A percentile compares a stretch with the other conserved stretches of the same genome.
Evolutionary conservation across 805 yeast species (phyloP).

Genomic region (Teunomyces pallodes): DNA sequence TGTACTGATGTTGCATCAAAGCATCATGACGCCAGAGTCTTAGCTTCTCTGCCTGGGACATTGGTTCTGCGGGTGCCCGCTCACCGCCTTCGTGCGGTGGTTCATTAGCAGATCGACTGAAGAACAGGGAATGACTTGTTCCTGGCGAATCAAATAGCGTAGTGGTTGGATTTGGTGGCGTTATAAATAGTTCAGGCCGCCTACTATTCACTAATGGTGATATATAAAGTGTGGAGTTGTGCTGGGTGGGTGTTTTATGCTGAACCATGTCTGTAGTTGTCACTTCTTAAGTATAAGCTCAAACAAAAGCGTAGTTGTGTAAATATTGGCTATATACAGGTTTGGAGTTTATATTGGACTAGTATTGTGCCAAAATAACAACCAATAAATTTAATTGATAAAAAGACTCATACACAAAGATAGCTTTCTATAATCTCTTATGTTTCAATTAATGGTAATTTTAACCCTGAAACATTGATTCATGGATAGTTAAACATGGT

Average conservation of each 20-base stretch:
- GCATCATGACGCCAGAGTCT: conserved; percentile 95
- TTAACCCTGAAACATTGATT: too few relatives aligned
- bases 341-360: background rate
- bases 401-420: too few relatives aligned
- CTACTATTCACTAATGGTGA: conserved; percentile 59
- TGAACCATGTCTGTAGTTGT: conserved; percentile 8
- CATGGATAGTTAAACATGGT: too few relatives aligned
- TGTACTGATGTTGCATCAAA: conserved; percentile 83
- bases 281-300: background rate
- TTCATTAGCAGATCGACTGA: conserved; percentile 23
- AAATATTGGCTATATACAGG: background rate
- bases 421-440: too few relatives aligned
- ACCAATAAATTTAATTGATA: too few relatives aligned
- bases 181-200: conserved; percentile 40
- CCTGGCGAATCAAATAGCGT: conserved; percentile 44
- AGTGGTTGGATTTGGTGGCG: conserved; percentile 49
- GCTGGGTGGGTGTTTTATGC: conserved; percentile 48
- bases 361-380: too few relatives aligned
- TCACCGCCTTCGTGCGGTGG: conserved; percentile 3
- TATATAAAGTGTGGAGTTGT: conserved; percentile 69
- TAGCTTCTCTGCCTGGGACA: conserved; percentile 79
- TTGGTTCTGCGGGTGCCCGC: conserved; percentile 31
- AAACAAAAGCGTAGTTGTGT: background rate
- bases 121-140: conserved; percentile 38
- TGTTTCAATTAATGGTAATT: too few relatives aligned